Base-by-base conservation (phyloP, 208 protist genomes). In the Wallacemonas rigidus region DNA sequence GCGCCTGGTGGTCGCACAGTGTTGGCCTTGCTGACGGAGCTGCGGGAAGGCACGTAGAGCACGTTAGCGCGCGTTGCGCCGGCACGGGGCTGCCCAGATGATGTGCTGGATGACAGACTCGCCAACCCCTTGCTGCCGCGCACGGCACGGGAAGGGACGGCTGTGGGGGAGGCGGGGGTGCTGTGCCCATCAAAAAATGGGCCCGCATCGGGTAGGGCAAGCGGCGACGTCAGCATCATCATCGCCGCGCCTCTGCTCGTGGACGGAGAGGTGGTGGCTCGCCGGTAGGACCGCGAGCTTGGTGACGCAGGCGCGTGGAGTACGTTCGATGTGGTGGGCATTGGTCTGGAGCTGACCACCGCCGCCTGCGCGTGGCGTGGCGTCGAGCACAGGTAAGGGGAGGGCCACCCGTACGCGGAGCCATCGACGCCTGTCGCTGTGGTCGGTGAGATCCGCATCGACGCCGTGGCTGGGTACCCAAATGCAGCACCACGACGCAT, bases 181-280 rank as follows among this genome's bases (percentile, higher is more conserved):
- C 60, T 65, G 41, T 4, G 3, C 12, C 3, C n/a, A 7, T 65
- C 60, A 2, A 65, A 65, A 41, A 6, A 65, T 3, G 41, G 40
- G 7, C 60, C 60, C 8, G 60, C 40, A n/a, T 65, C 60, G 15
- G 60, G 60, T 8, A 65, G 60, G 41, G 40, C 39, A 5, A 65
- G 60, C n/a, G 60, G 60, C 17, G 60, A 65, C 4, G 60, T 65
- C 12, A 65, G 36, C 11, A 44, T 5, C 57, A 63, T n/a, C 57
- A 26, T 44, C 57, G 38, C 17, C 53, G 53, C 53, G 14, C n/a
- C 53, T 38, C 6, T 58, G 11, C 53, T 5, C 0, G n/a, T 26
- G 0, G 53, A 58, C 53, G 53, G 26, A n/a, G n/a, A 15, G 53
- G 45, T 50, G 8, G 45, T 12, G 45, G 26, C 26, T 26, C 26